phyloP scores from a whole-genome alignment of 805 yeast species.

The Nakazawaea ambrosiae region DNA sequence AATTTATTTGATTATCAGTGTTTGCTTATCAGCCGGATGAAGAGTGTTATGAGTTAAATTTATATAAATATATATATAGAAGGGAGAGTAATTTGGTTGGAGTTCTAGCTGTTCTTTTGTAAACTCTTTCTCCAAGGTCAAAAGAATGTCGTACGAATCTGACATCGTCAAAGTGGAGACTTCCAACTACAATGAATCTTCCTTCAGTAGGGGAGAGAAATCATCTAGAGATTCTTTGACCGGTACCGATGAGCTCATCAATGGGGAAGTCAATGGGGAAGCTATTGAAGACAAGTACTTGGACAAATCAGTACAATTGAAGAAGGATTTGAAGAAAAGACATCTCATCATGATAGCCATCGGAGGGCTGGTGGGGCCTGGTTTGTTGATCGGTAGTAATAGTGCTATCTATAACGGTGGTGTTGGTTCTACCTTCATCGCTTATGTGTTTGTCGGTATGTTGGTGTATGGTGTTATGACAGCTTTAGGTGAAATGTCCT shows the following conservation, averaged over 20 bases:
- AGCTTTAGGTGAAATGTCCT: conserved; percentile 50
- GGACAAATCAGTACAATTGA: conserved; percentile 19
- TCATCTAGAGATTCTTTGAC: neutral
- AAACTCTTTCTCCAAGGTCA: no score
- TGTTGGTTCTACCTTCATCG: conserved; percentile 53
- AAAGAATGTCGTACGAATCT: neutral
- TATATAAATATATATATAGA: no score
- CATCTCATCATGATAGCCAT: conserved; percentile 60
- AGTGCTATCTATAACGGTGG: conserved; percentile 65
- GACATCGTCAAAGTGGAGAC: neutral
- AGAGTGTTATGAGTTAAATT: no score
- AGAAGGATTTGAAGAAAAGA: conserved; percentile 38
- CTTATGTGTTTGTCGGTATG: conserved; percentile 63
- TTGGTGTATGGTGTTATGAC: conserved; percentile 60
- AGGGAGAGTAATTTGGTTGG: no score
- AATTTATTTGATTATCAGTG: no score
- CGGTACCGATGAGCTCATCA: no score
- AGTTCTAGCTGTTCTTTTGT: no score
- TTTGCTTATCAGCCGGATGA: no score
- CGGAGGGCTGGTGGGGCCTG: conserved; percentile 82
- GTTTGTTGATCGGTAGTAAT: conserved; percentile 72
- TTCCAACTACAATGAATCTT: neutral
- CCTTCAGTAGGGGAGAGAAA: neutral
- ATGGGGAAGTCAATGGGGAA: neutral
- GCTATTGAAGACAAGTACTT: neutral